Evolutionary conservation across 352 stramenopile genomes (phyloP), one percentile per base, ranked within the genome.

Genomic region (Globisporangium paddicum): DNA sequence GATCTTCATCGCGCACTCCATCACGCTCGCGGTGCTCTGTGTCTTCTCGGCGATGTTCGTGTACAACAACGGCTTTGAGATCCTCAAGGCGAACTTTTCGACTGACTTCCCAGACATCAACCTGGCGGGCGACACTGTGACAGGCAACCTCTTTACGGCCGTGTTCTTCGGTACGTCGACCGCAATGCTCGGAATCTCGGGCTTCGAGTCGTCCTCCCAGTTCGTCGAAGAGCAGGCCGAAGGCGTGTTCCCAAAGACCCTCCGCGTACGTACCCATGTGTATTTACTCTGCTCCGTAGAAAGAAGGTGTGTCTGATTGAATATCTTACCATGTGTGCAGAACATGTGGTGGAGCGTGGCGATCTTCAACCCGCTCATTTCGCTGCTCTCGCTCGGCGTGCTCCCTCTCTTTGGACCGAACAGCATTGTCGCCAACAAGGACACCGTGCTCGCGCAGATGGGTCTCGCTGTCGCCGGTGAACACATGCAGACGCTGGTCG

Each of bases 181-280:
- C 5, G 93, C 93, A n/a, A 97, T 98, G 89, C 86, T 98, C 14
- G 94, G 94, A 48, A 96, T 98, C 65, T 97, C 86, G 18, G 94
- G 94, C 21, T 98, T 98, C 56, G 94, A 98, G 69, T 96, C 87
- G 5, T 96, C 86, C 42, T 96, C 90, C 23, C 92, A 98, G 70
- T 98, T 98, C 73, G 90, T 98, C 18, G 87, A 98, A 69, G 90
- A 97, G 62, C 91, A 98, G 63, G 89, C 82, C n/a, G 76, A 93
- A n/a, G 92, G 93, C 16, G 93, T 98, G 14, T 98, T 98, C 69
- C 83, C 86, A 10, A 97, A 97, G 72, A 98, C 92, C 19, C 72
- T 98, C n/a, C 72, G 76, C 58, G 75, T 88, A 77, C 37, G 67
- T 73, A 6, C 32, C 11, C 3, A n/a, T 40, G 52, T 14, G 4